phyloP scores from a whole-genome alignment of 257 asterid genomes.

The Paulownia fortunei region DNA sequence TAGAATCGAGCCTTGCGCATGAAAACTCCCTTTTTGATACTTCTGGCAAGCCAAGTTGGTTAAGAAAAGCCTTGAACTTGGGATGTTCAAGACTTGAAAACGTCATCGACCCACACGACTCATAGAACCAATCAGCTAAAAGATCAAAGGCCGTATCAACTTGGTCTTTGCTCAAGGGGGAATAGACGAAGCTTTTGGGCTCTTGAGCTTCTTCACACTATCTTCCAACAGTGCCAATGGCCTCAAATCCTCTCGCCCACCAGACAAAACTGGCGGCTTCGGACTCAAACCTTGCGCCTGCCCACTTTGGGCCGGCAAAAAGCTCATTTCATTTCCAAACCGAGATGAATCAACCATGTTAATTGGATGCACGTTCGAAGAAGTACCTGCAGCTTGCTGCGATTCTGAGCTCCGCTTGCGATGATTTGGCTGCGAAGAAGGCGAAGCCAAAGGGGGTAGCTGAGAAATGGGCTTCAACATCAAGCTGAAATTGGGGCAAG shows the following conservation, averaged over 20 bases:
- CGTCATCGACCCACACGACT: constrained; percentile 65
- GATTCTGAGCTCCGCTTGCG: constrained; percentile 56
- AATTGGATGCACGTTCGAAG: constrained; percentile 43
- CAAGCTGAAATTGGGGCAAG: constrained; percentile 64
- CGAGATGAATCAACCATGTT: constrained; percentile 39
- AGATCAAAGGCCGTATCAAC: constrained; percentile 59
- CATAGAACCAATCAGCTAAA: constrained; percentile 72
- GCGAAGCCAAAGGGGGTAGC: constrained; percentile 64
- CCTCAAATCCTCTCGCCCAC: constrained; percentile 73
- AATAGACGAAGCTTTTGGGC: constrained; percentile 54
- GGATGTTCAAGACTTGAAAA: constrained; percentile 72
- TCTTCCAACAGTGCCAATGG: constrained; percentile 71
- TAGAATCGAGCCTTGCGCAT: constrained; percentile 59
- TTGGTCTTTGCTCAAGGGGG: constrained; percentile 55
- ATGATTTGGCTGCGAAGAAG: constrained; percentile 53
- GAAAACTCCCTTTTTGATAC: constrained; percentile 53
- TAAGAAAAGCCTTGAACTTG: constrained; percentile 66
- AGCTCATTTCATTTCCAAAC: constrained; percentile 29
- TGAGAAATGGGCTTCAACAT: constrained; percentile 54
- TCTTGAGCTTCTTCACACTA: constrained; percentile 67
- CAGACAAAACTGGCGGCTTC: constrained; percentile 54
- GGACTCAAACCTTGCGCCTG: too few relatives aligned
- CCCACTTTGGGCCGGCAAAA: constrained; percentile 31
- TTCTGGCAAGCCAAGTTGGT: constrained; percentile 64
- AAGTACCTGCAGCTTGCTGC: constrained; percentile 36